phyloP scores from a whole-genome alignment of 176 grass and related monocot genomes.

The Avena sativa region DNA sequence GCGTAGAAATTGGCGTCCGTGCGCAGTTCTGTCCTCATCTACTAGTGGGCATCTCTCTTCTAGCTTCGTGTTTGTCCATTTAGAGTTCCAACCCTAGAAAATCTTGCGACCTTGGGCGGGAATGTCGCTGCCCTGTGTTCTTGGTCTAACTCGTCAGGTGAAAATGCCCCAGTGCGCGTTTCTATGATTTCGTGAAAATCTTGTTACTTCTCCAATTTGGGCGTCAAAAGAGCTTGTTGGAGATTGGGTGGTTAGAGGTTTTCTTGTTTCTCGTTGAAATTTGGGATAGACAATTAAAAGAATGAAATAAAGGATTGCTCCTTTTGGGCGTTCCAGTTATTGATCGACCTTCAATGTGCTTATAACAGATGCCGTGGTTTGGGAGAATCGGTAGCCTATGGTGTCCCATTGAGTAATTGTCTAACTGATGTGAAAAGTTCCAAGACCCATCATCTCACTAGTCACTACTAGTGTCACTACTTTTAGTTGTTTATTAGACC shows the following conservation, averaged over 20 bases:
- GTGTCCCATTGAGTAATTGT: not conserved
- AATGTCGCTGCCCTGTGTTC: not conserved
- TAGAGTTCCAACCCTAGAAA: slow-evolving; percentile 16
- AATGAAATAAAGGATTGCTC: slow-evolving; percentile 25
- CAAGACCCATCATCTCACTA: slow-evolving; percentile 20
- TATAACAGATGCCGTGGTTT: not conserved
- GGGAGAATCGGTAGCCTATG: not conserved
- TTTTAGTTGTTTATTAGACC: slow-evolving; percentile 16
- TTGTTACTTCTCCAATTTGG: not conserved
- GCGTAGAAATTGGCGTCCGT: not conserved
- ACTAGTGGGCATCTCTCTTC: not conserved
- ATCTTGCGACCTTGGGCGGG: not conserved
- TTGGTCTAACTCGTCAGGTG: not conserved
- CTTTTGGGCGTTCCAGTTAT: slow-evolving; percentile 15
- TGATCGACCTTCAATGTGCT: not conserved
- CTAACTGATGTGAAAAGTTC: not conserved
- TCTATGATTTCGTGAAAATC: not conserved
- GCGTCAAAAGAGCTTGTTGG: not conserved
- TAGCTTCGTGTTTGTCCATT: not conserved
- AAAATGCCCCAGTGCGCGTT: not conserved
- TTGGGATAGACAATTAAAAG: not conserved
- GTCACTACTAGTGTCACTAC: not conserved
- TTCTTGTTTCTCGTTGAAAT: not conserved
- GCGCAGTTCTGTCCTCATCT: not conserved
- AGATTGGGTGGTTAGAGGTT: not conserved